Evolutionary conservation across 176 grass and related monocot genomes (phyloP), one percentile per base, ranked within the genome.

Genomic region (Dactylis glomerata): DNA sequence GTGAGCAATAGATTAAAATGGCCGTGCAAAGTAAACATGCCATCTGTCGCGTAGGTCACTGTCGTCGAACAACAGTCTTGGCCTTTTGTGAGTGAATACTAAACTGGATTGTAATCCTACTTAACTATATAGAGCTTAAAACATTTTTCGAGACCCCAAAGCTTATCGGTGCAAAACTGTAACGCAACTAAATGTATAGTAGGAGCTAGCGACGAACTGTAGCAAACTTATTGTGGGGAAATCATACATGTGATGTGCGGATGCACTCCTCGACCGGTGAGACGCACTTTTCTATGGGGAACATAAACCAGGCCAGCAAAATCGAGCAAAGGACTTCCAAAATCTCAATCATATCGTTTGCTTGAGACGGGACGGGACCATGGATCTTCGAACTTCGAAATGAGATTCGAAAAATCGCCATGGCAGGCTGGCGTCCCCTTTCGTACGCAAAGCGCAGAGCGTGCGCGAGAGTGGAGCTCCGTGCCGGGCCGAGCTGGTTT

Each of bases 391-490:
- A 63, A 16, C 6, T 23, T 61, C 6, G 1, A 68, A 45, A 15
- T 46, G 79, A 19, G 30, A 78, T 52, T 63, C 7, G 74, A 73
- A 79, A 32, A 79, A 32, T 36, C 19, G 45, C 10, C 10, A 22
- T 28, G 66, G 66, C 81, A 42, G 50, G 30, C 80, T 40, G 73
- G 30, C 73, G 28, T 31, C 68, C 15, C 44, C 27, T 11, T 54
- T 38, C 37, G 47, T 7, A 84, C 75, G 76, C 76, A 89, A 75
- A 89, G 67, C 42, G 30, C 59, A 50, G 63, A 14, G 50, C 32
- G 36, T 6, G 34, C 50, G 33, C 5, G 56, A 13, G 7, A 73
- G 66, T 58, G 87, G 87, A 84, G 44, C 81, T 46, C 33, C 81
- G 82, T 23, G 82, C 87, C 34, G 34, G 65, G 45, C 28, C 46